Conservation (phyloP, 2,329 filamentous ascomycete species). For the Colletotrichum coccodes region DNA sequence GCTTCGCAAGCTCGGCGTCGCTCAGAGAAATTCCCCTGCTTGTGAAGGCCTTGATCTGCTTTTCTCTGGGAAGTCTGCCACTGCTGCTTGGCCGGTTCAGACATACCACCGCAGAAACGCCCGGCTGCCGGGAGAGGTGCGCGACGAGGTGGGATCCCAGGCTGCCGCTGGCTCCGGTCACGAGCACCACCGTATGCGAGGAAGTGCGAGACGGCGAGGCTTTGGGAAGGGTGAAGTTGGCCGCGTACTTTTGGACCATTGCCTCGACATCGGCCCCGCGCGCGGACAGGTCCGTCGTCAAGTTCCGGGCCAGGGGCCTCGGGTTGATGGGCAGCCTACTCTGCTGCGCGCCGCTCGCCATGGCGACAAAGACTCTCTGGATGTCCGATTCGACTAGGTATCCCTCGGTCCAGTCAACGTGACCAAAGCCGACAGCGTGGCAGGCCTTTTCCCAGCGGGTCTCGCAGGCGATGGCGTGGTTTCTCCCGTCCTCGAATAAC, state of each 20-base stretch:
- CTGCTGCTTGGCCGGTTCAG: too few species aligned
- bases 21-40: too few species aligned
- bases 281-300: not conserved
- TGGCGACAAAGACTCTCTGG: not conserved
- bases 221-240: not conserved
- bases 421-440: not conserved
- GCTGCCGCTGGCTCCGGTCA: not conserved
- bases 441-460: not conserved
- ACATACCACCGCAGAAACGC: not conserved
- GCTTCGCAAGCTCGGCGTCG: too few species aligned
- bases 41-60: too few species aligned
- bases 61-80: not conserved
- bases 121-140: not conserved
- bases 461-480: constrained; percentile 18
- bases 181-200: not conserved
- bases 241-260: not conserved
- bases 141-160: not conserved
- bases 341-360: not conserved
- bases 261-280: not conserved
- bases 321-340: not conserved
- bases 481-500: constrained; percentile 41
- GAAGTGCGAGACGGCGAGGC: not conserved
- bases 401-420: not conserved
- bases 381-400: constrained; percentile 21
- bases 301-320: not conserved